A percentile compares a stretch with the other conserved stretches of the same genome.
Conservation (phyloP, 2,329 filamentous ascomycete species). For the Fusarium sp. region DNA sequence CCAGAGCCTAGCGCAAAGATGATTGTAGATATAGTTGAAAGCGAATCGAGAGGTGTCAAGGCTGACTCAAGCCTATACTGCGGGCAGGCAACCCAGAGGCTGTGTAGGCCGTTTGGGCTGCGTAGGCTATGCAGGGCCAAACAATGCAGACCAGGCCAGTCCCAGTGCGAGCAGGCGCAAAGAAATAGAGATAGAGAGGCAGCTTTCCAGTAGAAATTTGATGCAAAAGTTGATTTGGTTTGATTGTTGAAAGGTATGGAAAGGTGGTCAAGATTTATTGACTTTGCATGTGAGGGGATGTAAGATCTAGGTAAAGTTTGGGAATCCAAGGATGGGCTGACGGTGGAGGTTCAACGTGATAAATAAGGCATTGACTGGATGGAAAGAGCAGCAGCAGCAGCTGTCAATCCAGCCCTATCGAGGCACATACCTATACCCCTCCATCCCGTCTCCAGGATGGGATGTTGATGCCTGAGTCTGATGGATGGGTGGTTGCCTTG, state of each 20-base stretch:
- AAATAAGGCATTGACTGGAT: background rate
- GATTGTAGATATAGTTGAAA: background rate
- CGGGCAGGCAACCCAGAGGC: conserved; percentile 17
- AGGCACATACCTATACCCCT: conserved; percentile 13
- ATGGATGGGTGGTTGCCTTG: conserved; percentile 38
- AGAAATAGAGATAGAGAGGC: background rate
- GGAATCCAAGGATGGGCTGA: conserved; percentile 22
- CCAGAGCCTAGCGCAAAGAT: background rate
- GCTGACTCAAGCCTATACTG: conserved; percentile 16
- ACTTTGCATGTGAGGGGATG: background rate
- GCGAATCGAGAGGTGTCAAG: conserved; percentile 8
- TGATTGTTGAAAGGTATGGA: background rate
- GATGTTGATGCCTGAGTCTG: conserved; percentile 34
- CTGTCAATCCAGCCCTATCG: conserved; percentile 19
- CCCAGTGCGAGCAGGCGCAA: background rate
- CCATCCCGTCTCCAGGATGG: conserved; percentile 7
- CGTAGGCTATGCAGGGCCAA: background rate
- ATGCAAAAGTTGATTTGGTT: background rate
- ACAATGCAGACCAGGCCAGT: background rate
- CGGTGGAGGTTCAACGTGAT: background rate
- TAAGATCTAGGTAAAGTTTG: conserved; percentile 14
- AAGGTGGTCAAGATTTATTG: background rate
- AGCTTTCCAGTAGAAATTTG: background rate
- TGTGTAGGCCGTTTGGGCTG: conserved; percentile 4
- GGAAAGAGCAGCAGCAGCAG: conserved; percentile 4